Base-by-base conservation (phyloP, 371 early-diverging fungal genomes). In the Quaeritorhiza haematococci region DNA sequence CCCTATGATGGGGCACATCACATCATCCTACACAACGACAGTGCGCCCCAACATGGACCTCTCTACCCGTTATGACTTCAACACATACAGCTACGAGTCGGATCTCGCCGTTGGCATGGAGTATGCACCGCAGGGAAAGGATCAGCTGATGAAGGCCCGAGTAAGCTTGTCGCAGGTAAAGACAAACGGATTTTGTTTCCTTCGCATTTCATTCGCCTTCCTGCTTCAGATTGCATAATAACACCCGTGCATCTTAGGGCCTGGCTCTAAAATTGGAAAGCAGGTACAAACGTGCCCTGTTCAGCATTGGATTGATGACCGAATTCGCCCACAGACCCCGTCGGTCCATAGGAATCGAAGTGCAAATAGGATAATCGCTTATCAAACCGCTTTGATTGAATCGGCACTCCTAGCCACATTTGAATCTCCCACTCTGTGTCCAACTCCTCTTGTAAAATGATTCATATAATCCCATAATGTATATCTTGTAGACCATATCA, bases 1-100 rank as follows among this genome's bases (percentile, higher is more conserved):
- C 54, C 93, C 94, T 8, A 84, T 93, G 65, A 91, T 93, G 75
- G 92, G 92, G 28, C 90, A 92, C 55, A 70, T 90, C 69, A 83
- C 87, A 8, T 72, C 86, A 26, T 45, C 88, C 4, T 93, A 91
- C 76, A 86, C 89, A 0, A 84, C 88, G 19, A 84, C 87, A 58
- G 79, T 92, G 21, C 78, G 81, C 19, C 79, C 80, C 2, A 75
- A 83, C 38, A 62, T 88, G 28, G 84, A 82, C 15, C 71, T 91
- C 59, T 79, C 92, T 28, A 88, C 91, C 0, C 76, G 88, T 26
- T 95, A 88, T 71, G 86, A 90, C 56, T 89, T 92, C 63, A 94
- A 92, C 53, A 82, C 87, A 10, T 92, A 91, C 65, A 88, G 89
- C 45, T 88, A 89, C 49, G 88, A 90, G 49, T 88, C 91, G 33